A percentile compares a stretch with the other conserved stretches of the same genome.
Conservation (phyloP, 768 basidiomycete genomes). For the Royoungia palumana region DNA sequence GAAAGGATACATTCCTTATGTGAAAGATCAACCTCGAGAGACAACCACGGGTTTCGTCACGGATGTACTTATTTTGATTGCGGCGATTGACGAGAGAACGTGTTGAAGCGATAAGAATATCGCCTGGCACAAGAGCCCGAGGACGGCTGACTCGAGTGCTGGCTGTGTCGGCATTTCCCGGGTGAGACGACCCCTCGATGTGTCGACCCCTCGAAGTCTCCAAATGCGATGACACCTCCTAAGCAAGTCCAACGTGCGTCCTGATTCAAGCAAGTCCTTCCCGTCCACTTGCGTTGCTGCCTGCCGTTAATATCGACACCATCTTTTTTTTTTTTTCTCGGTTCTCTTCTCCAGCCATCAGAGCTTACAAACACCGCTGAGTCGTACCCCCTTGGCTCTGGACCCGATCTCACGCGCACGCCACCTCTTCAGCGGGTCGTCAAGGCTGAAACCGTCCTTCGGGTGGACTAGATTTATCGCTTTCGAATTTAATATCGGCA, state of each 20-base stretch:
- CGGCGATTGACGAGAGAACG: constrained; percentile 9
- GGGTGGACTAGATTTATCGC: too few relatives aligned
- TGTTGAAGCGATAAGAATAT: constrained; percentile 4
- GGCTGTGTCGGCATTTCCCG: constrained; percentile 17
- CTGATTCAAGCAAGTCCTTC: constrained; percentile 7
- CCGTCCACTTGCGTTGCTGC: constrained; percentile 10
- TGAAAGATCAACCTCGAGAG: constrained; percentile 1
- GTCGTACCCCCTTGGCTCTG: too few relatives aligned
- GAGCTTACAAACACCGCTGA: constrained; percentile 4
- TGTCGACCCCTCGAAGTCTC: constrained; percentile 8
- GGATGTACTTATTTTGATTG: not conserved
- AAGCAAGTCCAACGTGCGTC: constrained; percentile 24
- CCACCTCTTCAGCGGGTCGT: too few relatives aligned
- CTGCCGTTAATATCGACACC: constrained; percentile 19
- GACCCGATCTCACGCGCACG: too few relatives aligned
- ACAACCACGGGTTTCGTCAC: not conserved
- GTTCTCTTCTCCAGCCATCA: constrained; percentile 1
- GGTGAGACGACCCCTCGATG: constrained; percentile 3
- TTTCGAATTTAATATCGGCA: too few relatives aligned
- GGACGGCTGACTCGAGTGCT: not conserved
- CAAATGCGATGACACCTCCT: constrained; percentile 5
- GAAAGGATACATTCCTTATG: not conserved
- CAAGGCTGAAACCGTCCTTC: too few relatives aligned
- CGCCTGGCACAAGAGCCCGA: constrained; percentile 13
- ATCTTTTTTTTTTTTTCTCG: constrained; percentile 1